Conservation (phyloP, 257 asterid species). For the Solanum neorickii region DNA sequence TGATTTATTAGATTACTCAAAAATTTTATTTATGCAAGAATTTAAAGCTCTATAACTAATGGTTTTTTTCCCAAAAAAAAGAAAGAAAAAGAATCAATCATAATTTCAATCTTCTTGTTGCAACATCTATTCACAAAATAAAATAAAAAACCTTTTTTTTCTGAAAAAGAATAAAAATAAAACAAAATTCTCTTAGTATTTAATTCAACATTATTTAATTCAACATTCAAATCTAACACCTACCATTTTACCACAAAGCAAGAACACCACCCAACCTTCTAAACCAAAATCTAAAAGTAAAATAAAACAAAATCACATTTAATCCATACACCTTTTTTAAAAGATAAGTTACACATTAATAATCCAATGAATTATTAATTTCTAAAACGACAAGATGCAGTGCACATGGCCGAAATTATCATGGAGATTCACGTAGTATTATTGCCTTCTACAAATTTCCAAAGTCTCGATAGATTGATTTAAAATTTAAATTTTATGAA, state of each 20-base stretch:
- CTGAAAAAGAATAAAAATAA: too few species aligned
- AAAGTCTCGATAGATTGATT: fast-evolving
- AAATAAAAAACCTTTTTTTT: too few species aligned
- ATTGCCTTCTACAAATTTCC: neutral
- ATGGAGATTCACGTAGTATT: neutral
- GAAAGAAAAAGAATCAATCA: neutral
- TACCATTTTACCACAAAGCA: neutral
- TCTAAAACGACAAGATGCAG: neutral
- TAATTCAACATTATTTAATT: neutral
- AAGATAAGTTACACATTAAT: neutral
- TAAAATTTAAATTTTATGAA: neutral
- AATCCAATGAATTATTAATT: neutral
- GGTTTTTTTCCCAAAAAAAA: neutral
- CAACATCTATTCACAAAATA: too few species aligned
- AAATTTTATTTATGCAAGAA: neutral
- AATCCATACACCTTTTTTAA: neutral
- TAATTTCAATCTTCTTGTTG: neutral
- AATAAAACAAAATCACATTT: neutral
- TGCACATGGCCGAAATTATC: neutral
- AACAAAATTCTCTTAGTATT: neutral
- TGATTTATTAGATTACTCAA: neutral
- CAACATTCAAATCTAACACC: neutral
- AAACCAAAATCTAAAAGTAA: neutral
- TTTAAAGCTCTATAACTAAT: neutral
- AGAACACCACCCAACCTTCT: neutral